Percentiles rank a stretch among this genome's conserved stretches.
phyloP scores from a whole-genome alignment of 306 rosid species.

The Sesbania bispinosa region DNA sequence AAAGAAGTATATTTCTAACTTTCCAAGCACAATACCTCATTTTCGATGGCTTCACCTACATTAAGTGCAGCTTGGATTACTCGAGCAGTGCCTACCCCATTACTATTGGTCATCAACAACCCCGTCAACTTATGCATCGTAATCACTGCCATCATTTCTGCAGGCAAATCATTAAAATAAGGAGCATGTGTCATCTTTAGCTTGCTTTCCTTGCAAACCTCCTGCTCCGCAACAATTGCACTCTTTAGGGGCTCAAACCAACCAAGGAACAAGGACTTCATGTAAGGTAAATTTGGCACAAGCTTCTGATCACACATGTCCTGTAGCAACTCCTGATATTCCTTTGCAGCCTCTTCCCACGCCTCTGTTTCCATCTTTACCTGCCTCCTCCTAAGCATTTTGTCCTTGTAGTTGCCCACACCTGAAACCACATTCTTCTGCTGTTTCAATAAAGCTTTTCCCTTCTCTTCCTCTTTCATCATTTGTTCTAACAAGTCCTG shows the following conservation, averaged over 20 bases:
- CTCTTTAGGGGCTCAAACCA: constrained; percentile 78
- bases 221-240: constrained; percentile 62
- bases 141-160: constrained; percentile 80
- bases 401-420: constrained; percentile 35
- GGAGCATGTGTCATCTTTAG: constrained; percentile 43
- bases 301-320: constrained; percentile 85
- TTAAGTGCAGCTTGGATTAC: constrained; percentile 67
- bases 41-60: constrained; percentile 84
- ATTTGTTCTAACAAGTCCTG: constrained; percentile 42
- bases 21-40: constrained; percentile 49
- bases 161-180: constrained; percentile 47
- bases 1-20: no score
- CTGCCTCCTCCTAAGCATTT: constrained; percentile 58
- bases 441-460: constrained; percentile 24
- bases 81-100: constrained; percentile 48
- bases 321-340: constrained; percentile 63
- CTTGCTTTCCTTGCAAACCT: constrained; percentile 3
- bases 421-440: no score
- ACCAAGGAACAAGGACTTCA: constrained; percentile 79
- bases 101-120: constrained; percentile 61
- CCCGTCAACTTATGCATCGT: constrained; percentile 90
- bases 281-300: constrained; percentile 82
- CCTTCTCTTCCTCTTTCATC: constrained; percentile 32
- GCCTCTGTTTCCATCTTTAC: constrained; percentile 78
- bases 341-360: constrained; percentile 78